Conservation (phyloP, 192 early-diverging fungal genomes). For the Fimicolochytrium jonesii region DNA sequence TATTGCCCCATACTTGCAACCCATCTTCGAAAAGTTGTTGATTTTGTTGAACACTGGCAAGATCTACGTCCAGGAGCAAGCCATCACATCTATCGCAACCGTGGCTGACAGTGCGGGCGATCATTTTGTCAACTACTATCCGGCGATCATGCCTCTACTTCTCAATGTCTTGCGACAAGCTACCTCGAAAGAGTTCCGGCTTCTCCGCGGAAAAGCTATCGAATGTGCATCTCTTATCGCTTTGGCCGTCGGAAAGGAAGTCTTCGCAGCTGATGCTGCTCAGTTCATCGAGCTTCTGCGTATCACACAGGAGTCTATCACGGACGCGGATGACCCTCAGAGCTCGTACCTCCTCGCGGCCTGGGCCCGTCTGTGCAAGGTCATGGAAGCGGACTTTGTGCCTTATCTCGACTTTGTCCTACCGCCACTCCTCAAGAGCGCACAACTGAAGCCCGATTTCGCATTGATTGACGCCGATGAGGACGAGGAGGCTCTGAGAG, state of each 20-base stretch:
- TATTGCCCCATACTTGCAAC: slow-evolving; percentile 85
- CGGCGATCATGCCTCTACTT: slow-evolving; percentile 92
- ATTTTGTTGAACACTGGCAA: slow-evolving; percentile 76
- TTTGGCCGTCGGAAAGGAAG: slow-evolving; percentile 87
- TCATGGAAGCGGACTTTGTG: slow-evolving; percentile 89
- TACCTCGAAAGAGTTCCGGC: slow-evolving; percentile 77
- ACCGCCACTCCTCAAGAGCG: slow-evolving; percentile 81
- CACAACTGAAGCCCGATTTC: slow-evolving; percentile 88
- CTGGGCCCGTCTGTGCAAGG: slow-evolving; percentile 96
- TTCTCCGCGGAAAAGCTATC: slow-evolving; percentile 93
- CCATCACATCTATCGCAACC: slow-evolving; percentile 95
- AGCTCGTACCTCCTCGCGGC: slow-evolving; percentile 86
- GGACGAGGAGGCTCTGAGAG: slow-evolving; percentile 71
- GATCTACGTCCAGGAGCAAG: slow-evolving; percentile 98
- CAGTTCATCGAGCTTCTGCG: slow-evolving; percentile 79
- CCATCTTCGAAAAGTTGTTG: slow-evolving; percentile 82
- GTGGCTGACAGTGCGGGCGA: slow-evolving; percentile 94
- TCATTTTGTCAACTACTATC: slow-evolving; percentile 88
- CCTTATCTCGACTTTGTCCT: slow-evolving; percentile 90
- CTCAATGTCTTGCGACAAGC: slow-evolving; percentile 84
- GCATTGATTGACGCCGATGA: slow-evolving; percentile 40
- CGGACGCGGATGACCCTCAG: slow-evolving; percentile 91
- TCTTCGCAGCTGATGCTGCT: slow-evolving; percentile 73
- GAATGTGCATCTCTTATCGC: slow-evolving; percentile 96
- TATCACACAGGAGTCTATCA: slow-evolving; percentile 67